These are phyloP conservation scores for Elaeis guineensis DNA, from an alignment of 176 grass and related monocot genomes.

Conservation along the genomic window DNA sequence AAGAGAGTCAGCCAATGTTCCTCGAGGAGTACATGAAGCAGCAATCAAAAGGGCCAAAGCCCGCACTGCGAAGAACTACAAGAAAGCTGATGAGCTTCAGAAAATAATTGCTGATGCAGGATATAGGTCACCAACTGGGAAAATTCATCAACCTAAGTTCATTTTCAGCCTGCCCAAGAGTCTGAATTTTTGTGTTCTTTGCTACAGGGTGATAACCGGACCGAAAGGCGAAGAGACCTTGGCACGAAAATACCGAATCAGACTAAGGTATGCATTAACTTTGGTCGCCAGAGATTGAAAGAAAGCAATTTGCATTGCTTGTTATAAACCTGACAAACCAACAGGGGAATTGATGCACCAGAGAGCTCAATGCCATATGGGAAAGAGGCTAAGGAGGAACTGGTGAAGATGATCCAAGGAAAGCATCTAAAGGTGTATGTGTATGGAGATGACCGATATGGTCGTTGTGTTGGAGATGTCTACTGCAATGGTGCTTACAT, in stretches of 20 bases:
- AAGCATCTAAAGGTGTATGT: slow-evolving; percentile 40
- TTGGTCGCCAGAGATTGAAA: too few relatives aligned
- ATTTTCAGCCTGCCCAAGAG: neutral
- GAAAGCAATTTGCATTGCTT: too few relatives aligned
- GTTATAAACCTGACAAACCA: neutral
- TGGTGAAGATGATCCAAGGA: slow-evolving; percentile 55
- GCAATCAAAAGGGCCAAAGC: slow-evolving; percentile 19
- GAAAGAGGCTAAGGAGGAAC: slow-evolving; percentile 65
- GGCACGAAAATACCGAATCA: slow-evolving; percentile 55
- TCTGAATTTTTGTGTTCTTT: neutral
- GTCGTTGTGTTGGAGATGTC: slow-evolving; percentile 65
- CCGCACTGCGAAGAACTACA: slow-evolving; percentile 23
- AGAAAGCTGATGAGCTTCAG: slow-evolving; percentile 40
- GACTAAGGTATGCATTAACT: slow-evolving; percentile 49
- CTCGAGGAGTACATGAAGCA: slow-evolving; percentile 26
- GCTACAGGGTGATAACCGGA: slow-evolving; percentile 35
- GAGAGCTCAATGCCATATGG: slow-evolving; percentile 82
- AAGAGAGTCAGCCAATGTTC: slow-evolving; percentile 33
- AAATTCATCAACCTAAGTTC: neutral
- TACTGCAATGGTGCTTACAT: slow-evolving; percentile 46
- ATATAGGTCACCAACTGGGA: slow-evolving; percentile 41
- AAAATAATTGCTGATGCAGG: slow-evolving; percentile 57
- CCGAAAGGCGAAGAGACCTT: slow-evolving; percentile 28
- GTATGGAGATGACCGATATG: slow-evolving; percentile 47
- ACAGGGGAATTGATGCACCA: slow-evolving; percentile 82